These are phyloP conservation scores for Kazachstania sp. DNA, from an alignment of 1,139 yeast species.

Conservation along the genomic window DNA sequence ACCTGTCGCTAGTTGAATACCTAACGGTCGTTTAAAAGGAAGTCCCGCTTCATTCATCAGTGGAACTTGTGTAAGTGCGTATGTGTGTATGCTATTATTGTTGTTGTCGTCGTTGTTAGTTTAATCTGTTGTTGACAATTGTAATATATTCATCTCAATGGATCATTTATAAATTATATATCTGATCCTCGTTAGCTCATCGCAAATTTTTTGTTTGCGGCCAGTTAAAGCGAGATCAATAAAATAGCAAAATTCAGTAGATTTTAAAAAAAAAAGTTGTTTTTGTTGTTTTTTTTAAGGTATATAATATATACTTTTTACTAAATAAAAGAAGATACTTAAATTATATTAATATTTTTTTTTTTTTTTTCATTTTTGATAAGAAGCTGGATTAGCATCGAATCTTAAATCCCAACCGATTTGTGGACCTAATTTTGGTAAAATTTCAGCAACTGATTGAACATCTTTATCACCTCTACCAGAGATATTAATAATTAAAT, in stretches of 20 bases:
- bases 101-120: no score
- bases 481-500: slow-evolving; percentile 78
- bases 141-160: no score
- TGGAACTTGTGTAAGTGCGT: no score
- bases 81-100: no score
- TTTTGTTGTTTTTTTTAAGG: no score
- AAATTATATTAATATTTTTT: not conserved
- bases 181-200: not conserved
- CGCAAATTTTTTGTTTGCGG: not conserved
- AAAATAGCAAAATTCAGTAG: no score
- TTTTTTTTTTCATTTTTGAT: not conserved
- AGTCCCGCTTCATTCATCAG: slow-evolving; percentile 13
- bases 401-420: slow-evolving; percentile 96
- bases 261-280: no score
- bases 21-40: slow-evolving; percentile 19
- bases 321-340: no score
- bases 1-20: slow-evolving; percentile 27
- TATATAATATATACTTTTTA: no score
- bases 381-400: slow-evolving; percentile 36
- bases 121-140: not conserved
- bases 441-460: slow-evolving; percentile 89
- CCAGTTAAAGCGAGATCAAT: no score
- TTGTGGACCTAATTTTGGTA: slow-evolving; percentile 80
- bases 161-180: not conserved
- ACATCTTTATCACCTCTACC: slow-evolving; percentile 99